A percentile compares a stretch with the other conserved stretches of the same genome.
Conservation (phyloP, 1,284 basidiomycete genomes). For the Ustilago shanxiensis region DNA sequence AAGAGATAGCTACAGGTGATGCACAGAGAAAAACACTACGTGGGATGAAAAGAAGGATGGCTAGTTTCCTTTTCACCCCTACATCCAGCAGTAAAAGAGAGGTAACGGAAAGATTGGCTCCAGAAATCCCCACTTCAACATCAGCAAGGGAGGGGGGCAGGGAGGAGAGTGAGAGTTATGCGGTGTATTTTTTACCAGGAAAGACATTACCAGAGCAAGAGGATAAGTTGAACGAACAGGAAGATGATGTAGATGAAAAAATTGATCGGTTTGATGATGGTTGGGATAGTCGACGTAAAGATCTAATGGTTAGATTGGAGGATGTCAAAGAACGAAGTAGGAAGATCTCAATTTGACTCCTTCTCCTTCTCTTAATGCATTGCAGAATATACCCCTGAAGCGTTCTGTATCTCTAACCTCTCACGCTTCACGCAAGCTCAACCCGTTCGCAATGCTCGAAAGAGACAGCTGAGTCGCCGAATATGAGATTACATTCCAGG, state of each 20-base stretch:
- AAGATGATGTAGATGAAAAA: conserved; percentile 44
- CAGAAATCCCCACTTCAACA: conserved; percentile 12
- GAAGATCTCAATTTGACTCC: not conserved
- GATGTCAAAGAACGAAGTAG: conserved; percentile 13
- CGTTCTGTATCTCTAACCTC: not conserved
- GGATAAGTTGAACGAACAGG: conserved; percentile 39
- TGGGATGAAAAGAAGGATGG: conserved; percentile 32
- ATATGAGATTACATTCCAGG: not conserved
- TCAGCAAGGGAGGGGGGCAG: not conserved
- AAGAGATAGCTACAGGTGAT: conserved; percentile 21
- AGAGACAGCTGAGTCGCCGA: not conserved
- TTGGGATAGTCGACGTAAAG: not conserved
- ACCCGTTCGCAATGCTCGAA: not conserved
- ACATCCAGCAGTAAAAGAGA: not conserved
- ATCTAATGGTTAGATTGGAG: conserved; percentile 13
- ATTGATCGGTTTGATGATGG: conserved; percentile 33
- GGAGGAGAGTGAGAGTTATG: not conserved
- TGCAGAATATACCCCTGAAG: not conserved
- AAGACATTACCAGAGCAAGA: conserved; percentile 42
- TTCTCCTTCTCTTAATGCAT: no score
- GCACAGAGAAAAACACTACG: conserved; percentile 28
- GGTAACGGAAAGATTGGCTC: conserved; percentile 9
- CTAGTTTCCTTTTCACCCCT: conserved; percentile 35
- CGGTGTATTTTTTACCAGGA: conserved; percentile 36
- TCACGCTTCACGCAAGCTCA: not conserved